These are phyloP conservation scores for Venturia nashicola DNA, from an alignment of 2,329 filamentous ascomycete species.

Conservation along the genomic window DNA sequence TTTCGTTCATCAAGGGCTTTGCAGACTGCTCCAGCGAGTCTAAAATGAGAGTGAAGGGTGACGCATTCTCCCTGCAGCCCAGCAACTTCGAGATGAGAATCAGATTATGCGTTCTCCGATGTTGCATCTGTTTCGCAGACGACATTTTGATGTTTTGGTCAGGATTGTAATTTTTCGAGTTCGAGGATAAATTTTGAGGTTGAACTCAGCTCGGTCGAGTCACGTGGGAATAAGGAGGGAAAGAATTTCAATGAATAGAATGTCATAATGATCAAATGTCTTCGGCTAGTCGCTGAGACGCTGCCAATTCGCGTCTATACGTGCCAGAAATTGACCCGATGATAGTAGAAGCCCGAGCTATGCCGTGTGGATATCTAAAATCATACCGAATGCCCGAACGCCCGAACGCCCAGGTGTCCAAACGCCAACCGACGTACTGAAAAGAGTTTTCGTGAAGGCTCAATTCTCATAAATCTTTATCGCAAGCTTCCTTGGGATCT, in stretches of 20 bases:
- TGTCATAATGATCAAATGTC: background rate
- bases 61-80: conserved; percentile 64
- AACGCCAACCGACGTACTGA: background rate
- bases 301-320: background rate
- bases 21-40: conserved; percentile 78
- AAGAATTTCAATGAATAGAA: too few species aligned
- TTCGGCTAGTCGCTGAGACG: background rate
- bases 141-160: background rate
- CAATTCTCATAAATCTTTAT: background rate
- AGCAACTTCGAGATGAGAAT: conserved; percentile 74
- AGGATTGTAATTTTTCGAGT: background rate
- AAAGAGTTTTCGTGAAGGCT: background rate
- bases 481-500: background rate
- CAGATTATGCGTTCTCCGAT: conserved; percentile 72
- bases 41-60: conserved; percentile 74
- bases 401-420: background rate
- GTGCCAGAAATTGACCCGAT: background rate
- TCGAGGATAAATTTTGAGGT: background rate
- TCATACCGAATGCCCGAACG: background rate
- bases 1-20: conserved; percentile 57
- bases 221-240: background rate
- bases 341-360: background rate
- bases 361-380: background rate
- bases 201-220: background rate
- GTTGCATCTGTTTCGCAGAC: conserved; percentile 33